Evolutionary conservation across 176 grass and related monocot species (phyloP), one percentile per base, ranked within the genome.

Genomic region (Hyparrhenia diplandra): DNA sequence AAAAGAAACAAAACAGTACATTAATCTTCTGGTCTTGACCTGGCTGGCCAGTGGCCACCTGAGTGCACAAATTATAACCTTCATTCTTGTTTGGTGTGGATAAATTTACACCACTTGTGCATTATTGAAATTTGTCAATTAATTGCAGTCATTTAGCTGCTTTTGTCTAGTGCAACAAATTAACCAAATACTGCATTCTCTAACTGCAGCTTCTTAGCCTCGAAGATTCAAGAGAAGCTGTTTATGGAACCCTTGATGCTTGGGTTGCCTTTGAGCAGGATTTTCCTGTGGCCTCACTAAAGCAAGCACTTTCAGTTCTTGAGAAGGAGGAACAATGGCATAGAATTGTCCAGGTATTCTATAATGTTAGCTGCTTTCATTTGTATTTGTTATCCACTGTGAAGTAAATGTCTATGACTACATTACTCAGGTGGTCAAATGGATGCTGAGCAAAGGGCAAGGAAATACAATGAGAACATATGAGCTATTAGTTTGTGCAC

Each of bases 401-500:
- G n/a, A n/a, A 83, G 45, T 74, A 58, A 74, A 70, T 67, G 60
- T 58, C 59, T 58, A 10, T 51, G 36, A 69, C 40, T 39, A 40
- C 32, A 60, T n/a, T 31, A 59, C 69, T 55, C 66, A 98, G 95
- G 90, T 98, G 23, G 36, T 98, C 83, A 94, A 98, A 89, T 94
- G 95, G 95, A 92, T 92, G 84, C 67, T 94, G 51, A 98, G 90
- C 88, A 98, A 94, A 89, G 95, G 95, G 69, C 95, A 94, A 91
- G 92, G 95, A 84, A 98, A 75, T 58, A 97, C 92, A 61, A 79
- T 89, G 73, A 83, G 86, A 85, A 94, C 92, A 68, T 94, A 94
- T 52, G 86, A 94, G 84, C 90, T 87, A 80, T 73, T 98, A 86
- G 88, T 87, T 12, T 75, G 87, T 46, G 92, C 95, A 68, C 88